These are phyloP conservation scores for Eucalyptus coolabah DNA, from an alignment of 345 rosid species.

Conservation along the genomic window DNA sequence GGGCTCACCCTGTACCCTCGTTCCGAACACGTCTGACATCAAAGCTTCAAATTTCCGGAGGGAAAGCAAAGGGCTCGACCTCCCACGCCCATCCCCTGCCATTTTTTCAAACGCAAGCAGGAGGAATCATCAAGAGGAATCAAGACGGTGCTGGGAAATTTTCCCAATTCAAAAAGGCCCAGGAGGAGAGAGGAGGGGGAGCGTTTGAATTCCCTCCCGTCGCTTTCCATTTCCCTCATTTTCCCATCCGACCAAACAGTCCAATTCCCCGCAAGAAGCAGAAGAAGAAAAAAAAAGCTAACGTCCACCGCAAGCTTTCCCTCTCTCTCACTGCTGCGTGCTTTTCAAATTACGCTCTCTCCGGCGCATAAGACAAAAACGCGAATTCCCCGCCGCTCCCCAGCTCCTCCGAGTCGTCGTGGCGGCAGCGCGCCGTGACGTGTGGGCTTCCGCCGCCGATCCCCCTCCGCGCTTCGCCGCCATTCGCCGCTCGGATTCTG, in stretches of 20 bases:
- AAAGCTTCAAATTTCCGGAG: background rate
- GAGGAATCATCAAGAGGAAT: accelerated
- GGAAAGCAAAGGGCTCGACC: background rate
- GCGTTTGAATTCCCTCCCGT: background rate
- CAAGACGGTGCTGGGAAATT: background rate
- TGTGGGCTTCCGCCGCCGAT: background rate
- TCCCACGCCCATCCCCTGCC: background rate
- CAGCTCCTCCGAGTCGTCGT: background rate
- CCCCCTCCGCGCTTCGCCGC: background rate
- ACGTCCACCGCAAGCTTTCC: background rate
- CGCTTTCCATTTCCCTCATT: background rate
- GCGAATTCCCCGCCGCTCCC: background rate
- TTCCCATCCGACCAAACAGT: background rate
- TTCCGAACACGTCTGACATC: background rate
- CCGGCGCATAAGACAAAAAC: background rate
- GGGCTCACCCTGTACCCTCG: background rate
- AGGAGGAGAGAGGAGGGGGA: background rate
- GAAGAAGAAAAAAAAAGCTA: background rate
- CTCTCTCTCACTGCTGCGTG: background rate
- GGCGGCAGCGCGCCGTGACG: background rate
- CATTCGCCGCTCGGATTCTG: background rate
- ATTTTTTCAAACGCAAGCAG: background rate
- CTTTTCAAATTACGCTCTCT: background rate
- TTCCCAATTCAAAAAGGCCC: background rate
- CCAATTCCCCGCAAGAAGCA: background rate